Conservation (phyloP, 495 filamentous ascomycete species). For the Lichina pygmaea region DNA sequence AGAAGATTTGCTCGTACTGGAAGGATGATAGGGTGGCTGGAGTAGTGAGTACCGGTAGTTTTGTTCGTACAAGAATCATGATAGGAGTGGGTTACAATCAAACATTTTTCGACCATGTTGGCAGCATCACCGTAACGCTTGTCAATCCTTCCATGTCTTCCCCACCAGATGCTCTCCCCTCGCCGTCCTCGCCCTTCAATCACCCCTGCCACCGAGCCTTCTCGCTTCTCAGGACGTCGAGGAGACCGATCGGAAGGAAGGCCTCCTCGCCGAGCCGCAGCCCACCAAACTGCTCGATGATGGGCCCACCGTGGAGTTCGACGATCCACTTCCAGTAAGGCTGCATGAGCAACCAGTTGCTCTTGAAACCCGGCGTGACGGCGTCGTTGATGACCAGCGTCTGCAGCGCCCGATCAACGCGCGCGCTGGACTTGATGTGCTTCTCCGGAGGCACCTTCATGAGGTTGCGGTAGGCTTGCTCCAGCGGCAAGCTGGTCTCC, state of each 20-base stretch:
- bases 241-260: constrained; percentile 34
- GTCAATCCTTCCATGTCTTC: too few species aligned
- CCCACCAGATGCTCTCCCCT: too few species aligned
- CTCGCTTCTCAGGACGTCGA: constrained; percentile 30
- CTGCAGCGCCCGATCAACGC: constrained; percentile 13
- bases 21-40: too few species aligned
- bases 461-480: constrained; percentile 4
- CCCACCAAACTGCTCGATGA: constrained; percentile 30
- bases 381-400: constrained; percentile 4
- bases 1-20: too few species aligned
- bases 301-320: constrained; percentile 28
- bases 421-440: constrained; percentile 9
- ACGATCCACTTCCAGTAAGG: constrained; percentile 37
- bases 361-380: constrained; percentile 3
- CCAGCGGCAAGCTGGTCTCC: constrained; percentile 9
- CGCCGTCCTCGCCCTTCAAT: too few species aligned
- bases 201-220: constrained; percentile 28
- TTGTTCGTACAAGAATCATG: too few species aligned
- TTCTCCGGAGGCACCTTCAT: not conserved
- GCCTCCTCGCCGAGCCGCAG: constrained; percentile 33
- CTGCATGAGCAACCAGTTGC: constrained; percentile 17
- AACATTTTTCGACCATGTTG: too few species aligned
- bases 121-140: too few species aligned
- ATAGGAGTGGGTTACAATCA: too few species aligned
- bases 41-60: too few species aligned